Evolutionary conservation across 2,329 filamentous ascomycete species (phyloP).

Genomic region (Sphaerulina vaccinii): DNA sequence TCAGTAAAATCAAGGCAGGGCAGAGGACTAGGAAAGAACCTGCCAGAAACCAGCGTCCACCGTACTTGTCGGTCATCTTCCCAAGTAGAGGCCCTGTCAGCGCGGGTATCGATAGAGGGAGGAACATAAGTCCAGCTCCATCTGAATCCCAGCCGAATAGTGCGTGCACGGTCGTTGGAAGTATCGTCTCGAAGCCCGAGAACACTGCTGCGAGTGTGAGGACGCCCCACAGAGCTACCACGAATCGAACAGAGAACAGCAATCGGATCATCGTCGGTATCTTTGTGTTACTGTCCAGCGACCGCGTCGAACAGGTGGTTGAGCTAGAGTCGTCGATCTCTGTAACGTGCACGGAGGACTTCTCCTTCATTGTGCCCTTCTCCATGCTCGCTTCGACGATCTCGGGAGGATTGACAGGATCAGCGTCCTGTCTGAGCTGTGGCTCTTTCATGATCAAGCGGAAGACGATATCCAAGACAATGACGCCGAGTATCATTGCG

Average conservation of each 20-base stretch:
- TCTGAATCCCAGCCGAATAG: constrained; percentile 25
- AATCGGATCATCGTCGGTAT: constrained; percentile 21
- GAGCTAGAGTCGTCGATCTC: background rate
- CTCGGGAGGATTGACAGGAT: constrained; percentile 8
- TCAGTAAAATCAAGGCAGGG: constrained; percentile 22
- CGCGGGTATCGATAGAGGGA: constrained; percentile 24
- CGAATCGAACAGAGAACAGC: constrained; percentile 22
- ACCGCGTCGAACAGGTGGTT: background rate
- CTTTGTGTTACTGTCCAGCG: background rate
- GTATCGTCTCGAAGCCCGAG: constrained; percentile 22
- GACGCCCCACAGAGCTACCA: constrained; percentile 25
- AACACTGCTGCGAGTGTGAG: constrained; percentile 22
- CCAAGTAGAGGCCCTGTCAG: constrained; percentile 26
- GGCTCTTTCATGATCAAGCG: constrained; percentile 23
- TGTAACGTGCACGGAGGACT: background rate
- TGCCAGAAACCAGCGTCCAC: constrained; percentile 24
- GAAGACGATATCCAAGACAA: constrained; percentile 20
- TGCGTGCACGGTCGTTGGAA: constrained; percentile 20
- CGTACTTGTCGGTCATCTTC: constrained; percentile 22
- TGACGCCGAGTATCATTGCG: constrained; percentile 17
- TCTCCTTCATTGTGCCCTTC: background rate
- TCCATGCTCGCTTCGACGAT: background rate
- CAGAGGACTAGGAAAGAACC: constrained; percentile 18
- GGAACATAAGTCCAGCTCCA: constrained; percentile 24
- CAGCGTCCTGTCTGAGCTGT: background rate